Conservation (phyloP, 139 green algal species). For the Coelastrella sp. region DNA sequence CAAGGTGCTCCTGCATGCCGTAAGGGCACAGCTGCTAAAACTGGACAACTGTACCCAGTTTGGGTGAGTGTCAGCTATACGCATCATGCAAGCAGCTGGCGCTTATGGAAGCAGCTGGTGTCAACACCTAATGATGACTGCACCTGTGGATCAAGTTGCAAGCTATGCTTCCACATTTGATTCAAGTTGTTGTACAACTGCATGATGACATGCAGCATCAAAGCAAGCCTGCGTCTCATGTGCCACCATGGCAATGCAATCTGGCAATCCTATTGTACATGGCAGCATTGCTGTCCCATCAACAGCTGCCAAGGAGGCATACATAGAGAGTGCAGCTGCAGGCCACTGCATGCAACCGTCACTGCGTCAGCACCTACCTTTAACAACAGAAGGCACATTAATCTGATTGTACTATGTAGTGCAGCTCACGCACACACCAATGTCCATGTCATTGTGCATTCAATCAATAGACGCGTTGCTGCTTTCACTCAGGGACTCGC, state of each 20-base stretch:
- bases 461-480: not conserved
- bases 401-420: not conserved
- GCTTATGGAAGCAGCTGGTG: too few relatives aligned
- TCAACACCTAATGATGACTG: too few relatives aligned
- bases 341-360: not conserved
- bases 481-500: not conserved
- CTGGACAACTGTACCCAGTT: too few relatives aligned
- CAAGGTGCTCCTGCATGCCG: too few relatives aligned
- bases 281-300: not conserved
- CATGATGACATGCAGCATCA: not conserved
- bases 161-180: too few relatives aligned
- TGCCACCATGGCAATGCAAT: not conserved
- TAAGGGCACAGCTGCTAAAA: too few relatives aligned
- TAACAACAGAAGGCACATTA: not conserved
- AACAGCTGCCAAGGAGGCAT: not conserved
- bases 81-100: too few relatives aligned
- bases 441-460: not conserved
- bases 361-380: not conserved
- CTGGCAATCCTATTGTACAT: not conserved
- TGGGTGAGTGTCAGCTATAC: too few relatives aligned
- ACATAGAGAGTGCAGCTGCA: not conserved
- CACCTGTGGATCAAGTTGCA: too few relatives aligned
- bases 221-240: not conserved
- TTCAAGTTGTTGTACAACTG: not conserved
- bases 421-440: not conserved